Evolutionary conservation across 2,329 filamentous ascomycete species (phyloP).

Genomic region (Macrophomina phaseolina): DNA sequence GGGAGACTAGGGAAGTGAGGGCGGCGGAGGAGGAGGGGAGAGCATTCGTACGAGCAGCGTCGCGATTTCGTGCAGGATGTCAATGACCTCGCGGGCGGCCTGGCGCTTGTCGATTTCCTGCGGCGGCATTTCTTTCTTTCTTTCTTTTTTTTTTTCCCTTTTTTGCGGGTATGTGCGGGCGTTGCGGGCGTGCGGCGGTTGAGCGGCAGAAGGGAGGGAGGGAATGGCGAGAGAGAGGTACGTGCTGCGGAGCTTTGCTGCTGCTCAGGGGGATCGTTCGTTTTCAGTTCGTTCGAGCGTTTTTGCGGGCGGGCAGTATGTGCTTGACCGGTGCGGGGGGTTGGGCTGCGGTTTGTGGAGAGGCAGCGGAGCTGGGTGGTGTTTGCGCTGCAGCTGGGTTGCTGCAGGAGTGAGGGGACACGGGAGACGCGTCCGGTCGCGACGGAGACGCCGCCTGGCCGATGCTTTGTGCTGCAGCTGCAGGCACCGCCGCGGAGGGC

Average conservation of each 20-base stretch:
- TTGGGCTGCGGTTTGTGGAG: background rate
- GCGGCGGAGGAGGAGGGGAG: background rate
- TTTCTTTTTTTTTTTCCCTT: too few relatives aligned
- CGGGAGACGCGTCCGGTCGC: slow-evolving; percentile 19
- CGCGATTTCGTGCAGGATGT: slow-evolving; percentile 83
- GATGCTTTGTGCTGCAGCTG: too few relatives aligned
- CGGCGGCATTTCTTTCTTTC: slow-evolving; percentile 32
- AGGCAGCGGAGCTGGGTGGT: background rate
- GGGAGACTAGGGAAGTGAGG: background rate
- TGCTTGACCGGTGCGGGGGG: background rate
- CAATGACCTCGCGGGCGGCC: slow-evolving; percentile 80
- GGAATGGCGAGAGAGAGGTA: too few relatives aligned
- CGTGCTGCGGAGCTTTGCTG: too few relatives aligned
- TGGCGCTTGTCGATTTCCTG: slow-evolving; percentile 67
- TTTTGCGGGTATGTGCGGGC: too few relatives aligned
- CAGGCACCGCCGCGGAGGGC: too few relatives aligned
- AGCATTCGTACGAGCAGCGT: slow-evolving; percentile 75
- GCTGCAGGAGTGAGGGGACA: background rate
- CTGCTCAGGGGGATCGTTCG: background rate
- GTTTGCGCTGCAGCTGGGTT: background rate
- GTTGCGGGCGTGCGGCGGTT: background rate
- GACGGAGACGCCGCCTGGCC: background rate
- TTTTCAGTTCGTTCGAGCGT: too few relatives aligned
- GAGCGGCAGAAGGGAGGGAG: too few relatives aligned
- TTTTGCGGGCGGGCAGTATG: background rate